Percentiles rank a stretch among this genome's conserved stretches.
Conservation (phyloP, 1,284 basidiomycete genomes). For the Abortiporus biennis region DNA sequence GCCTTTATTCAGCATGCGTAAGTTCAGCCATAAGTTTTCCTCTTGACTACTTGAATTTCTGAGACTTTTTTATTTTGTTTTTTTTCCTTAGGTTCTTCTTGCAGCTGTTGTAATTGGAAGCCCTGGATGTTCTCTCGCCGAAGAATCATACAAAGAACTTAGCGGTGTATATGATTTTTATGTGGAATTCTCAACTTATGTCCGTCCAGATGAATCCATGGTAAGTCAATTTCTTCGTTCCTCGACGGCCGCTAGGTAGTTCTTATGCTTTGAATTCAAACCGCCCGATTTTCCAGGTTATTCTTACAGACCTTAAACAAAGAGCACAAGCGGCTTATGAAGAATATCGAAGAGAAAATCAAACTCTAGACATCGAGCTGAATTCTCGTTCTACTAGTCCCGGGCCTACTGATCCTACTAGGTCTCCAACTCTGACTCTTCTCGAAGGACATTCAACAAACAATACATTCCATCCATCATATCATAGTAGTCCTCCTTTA, state of each 20-base stretch:
- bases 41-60: background rate
- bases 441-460: no score
- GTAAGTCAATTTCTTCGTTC: slow-evolving; percentile 23
- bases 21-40: no score
- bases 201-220: slow-evolving; percentile 33
- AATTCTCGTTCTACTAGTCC: no score
- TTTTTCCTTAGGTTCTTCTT: slow-evolving; percentile 33
- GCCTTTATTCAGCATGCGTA: slow-evolving; percentile 41
- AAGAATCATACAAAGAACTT: slow-evolving; percentile 34
- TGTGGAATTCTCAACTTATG: slow-evolving; percentile 32
- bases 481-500: no score
- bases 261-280: no score
- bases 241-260: no score
- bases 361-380: no score
- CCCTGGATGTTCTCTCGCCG: slow-evolving; percentile 36
- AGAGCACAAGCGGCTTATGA: slow-evolving; percentile 7
- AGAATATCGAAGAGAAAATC: no score
- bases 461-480: no score
- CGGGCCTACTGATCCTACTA: no score
- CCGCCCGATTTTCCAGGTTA: slow-evolving; percentile 1
- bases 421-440: no score
- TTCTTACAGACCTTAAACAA: slow-evolving; percentile 8
- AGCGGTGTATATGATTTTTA: slow-evolving; percentile 33
- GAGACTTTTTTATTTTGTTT: background rate
- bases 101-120: slow-evolving; percentile 41